A percentile compares a stretch with the other conserved stretches of the same genome.
phyloP scores from a whole-genome alignment of 140 eudicot species.

The Flaveria floridana region DNA sequence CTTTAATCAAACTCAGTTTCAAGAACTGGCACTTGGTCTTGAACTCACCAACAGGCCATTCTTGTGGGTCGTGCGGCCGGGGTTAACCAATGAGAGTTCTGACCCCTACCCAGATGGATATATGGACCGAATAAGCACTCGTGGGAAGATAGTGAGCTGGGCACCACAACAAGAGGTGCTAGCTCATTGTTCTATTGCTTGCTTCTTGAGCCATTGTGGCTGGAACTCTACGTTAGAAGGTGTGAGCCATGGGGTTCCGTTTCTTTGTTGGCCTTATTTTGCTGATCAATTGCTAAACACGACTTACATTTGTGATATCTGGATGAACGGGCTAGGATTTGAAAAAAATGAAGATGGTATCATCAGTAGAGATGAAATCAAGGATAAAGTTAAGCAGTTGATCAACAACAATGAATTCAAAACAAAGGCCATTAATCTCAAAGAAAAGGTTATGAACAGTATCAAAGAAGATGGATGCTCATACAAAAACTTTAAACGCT shows the following conservation, averaged over 20 bases:
- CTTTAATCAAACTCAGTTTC: slow-evolving; percentile 16
- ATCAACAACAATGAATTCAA: not conserved
- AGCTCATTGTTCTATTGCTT: not conserved
- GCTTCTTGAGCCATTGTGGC: slow-evolving; percentile 7
- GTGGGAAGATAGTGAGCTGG: slow-evolving; percentile 10
- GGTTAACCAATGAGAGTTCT: slow-evolving; percentile 6
- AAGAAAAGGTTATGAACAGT: slow-evolving; percentile 1
- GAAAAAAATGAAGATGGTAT: not conserved
- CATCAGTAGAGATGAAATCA: not conserved
- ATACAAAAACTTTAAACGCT: not conserved
- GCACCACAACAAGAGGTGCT: slow-evolving; percentile 14
- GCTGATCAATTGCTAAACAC: slow-evolving; percentile 9
- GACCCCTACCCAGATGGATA: not conserved
- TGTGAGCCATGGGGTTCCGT: not conserved
- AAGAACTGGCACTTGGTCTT: slow-evolving; percentile 16
- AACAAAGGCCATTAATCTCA: slow-evolving; percentile 8
- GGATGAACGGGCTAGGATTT: slow-evolving; percentile 4
- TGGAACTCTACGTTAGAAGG: slow-evolving; percentile 17
- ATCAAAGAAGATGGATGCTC: not conserved
- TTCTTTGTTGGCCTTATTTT: slow-evolving; percentile 17
- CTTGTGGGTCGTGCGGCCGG: slow-evolving; percentile 14
- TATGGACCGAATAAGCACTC: slow-evolving; percentile 5
- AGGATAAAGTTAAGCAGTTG: not conserved
- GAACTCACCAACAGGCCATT: not conserved
- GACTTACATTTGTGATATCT: slow-evolving; percentile 5